Evolutionary conservation across 2,329 filamentous ascomycete species (phyloP).

Genomic region (Colletotrichum sp.): DNA sequence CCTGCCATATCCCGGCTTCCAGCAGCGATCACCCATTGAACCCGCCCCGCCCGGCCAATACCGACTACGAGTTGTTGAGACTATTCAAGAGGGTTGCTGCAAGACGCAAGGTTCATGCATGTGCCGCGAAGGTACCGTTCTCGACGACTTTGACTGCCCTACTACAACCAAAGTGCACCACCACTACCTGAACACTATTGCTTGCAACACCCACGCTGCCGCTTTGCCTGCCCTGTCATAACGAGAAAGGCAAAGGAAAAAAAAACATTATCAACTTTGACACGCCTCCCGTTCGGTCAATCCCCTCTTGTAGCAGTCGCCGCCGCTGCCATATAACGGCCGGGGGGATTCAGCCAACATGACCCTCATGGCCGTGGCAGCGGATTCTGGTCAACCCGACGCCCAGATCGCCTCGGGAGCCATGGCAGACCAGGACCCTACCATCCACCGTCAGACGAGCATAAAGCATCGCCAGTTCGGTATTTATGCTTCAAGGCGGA

Average conservation of each 20-base stretch:
- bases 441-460: constrained; percentile 9
- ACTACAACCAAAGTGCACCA: constrained; percentile 10
- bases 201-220: constrained; percentile 20
- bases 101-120: constrained; percentile 21
- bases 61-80: background rate
- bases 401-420: constrained; percentile 2
- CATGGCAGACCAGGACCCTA: constrained; percentile 11
- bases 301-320: background rate
- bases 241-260: background rate
- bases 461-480: constrained; percentile 23
- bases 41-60: constrained; percentile 7
- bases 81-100: constrained; percentile 9
- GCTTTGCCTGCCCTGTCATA: background rate
- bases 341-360: constrained; percentile 11
- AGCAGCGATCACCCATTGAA: constrained; percentile 8
- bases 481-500: constrained; percentile 22
- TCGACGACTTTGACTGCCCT: constrained; percentile 12
- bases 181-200: constrained; percentile 19
- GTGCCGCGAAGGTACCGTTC: constrained; percentile 21
- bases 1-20: constrained; percentile 3
- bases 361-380: constrained; percentile 24
- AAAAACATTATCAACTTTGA: background rate
- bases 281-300: background rate
- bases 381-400: constrained; percentile 17
- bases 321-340: constrained; percentile 20